A percentile compares a stretch with the other conserved stretches of the same genome.
phyloP scores from a whole-genome alignment of 768 basidiomycete species.

The Tremella mesenterica region DNA sequence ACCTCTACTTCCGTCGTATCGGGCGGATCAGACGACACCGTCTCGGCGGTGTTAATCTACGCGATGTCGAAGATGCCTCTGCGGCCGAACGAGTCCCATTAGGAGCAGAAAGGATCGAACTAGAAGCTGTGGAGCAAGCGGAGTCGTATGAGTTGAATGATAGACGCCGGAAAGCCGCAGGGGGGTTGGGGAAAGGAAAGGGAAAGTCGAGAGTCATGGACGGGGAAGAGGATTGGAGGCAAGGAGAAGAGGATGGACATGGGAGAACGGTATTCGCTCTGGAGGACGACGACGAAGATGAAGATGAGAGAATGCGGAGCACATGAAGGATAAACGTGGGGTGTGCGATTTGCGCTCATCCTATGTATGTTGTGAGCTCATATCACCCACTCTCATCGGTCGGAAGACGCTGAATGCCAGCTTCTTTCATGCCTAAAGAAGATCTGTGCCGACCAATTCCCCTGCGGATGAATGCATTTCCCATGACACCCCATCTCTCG shows the following conservation, averaged over 20 bases:
- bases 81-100: constrained; percentile 38
- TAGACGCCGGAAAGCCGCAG: constrained; percentile 4
- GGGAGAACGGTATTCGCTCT: constrained; percentile 20
- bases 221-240: constrained; percentile 49
- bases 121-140: constrained; percentile 67
- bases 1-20: constrained; percentile 69
- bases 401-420: no score
- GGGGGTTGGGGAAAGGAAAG: constrained; percentile 33
- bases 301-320: constrained; percentile 6
- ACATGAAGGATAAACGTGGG: no score
- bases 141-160: constrained; percentile 36
- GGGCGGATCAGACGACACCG: constrained; percentile 28
- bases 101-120: constrained; percentile 47
- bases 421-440: no score
- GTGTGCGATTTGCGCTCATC: no score
- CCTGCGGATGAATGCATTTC: no score
- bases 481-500: no score
- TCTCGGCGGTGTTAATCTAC: constrained; percentile 28
- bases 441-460: no score
- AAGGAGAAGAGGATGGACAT: constrained; percentile 50
- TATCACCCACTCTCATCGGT: no score
- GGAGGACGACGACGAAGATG: constrained; percentile 27
- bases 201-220: constrained; percentile 45
- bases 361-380: no score
- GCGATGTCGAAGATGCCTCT: constrained; percentile 19